Conservation (phyloP, 2,329 filamentous ascomycete genomes). For the Penicillium sp. region DNA sequence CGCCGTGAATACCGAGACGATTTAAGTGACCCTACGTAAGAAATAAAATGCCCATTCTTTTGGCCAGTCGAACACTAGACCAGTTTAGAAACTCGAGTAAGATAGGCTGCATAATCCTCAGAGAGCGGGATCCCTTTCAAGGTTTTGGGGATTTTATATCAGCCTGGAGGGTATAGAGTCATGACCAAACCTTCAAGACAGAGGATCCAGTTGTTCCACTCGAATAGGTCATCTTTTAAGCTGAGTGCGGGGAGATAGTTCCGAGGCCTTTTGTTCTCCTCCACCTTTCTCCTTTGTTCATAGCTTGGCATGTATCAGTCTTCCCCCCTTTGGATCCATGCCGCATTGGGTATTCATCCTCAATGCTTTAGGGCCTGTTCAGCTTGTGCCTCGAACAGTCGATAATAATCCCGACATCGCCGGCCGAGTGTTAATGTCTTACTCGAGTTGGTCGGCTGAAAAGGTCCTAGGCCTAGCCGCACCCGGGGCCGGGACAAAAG, state of each 20-base stretch:
- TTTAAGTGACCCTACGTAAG: too few species aligned
- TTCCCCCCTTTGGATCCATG: neutral
- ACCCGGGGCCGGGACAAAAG: neutral
- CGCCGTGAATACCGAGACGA: too few species aligned
- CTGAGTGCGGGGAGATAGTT: too few species aligned
- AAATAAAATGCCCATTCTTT: too few species aligned
- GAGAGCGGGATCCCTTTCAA: neutral
- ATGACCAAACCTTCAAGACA: neutral
- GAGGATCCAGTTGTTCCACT: neutral
- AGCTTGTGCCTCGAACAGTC: neutral
- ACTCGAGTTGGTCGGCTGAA: neutral
- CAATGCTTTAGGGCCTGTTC: neutral
- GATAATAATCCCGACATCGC: accelerated
- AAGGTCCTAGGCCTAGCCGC: neutral
- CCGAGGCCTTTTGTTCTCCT: neutral
- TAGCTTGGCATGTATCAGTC: neutral
- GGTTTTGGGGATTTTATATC: neutral
- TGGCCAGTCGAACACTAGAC: neutral
- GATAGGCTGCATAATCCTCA: neutral
- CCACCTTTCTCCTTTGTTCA: neutral
- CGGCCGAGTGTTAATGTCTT: neutral
- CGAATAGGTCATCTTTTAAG: neutral
- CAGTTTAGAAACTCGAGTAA: neutral
- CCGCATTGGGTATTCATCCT: neutral
- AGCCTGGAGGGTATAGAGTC: neutral